Percentiles rank a stretch among this genome's conserved stretches.
These are phyloP conservation scores for Mycena rosella DNA, from an alignment of 768 basidiomycete genomes.

Conservation along the genomic window DNA sequence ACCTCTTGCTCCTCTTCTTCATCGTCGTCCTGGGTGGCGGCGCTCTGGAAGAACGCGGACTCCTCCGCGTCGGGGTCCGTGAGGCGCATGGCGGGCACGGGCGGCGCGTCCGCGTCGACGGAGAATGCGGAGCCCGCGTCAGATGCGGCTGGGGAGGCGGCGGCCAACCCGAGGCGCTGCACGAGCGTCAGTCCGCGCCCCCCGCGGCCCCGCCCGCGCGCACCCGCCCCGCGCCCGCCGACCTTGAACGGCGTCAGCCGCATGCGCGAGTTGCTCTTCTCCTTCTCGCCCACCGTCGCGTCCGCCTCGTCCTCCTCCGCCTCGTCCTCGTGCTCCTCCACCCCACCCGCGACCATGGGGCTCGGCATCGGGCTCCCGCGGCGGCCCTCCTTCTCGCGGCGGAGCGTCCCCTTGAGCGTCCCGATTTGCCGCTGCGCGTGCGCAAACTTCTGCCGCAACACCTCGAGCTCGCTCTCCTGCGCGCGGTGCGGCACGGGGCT, in stretches of 20 bases:
- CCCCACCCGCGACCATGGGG: constrained; percentile 52
- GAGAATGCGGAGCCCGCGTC: constrained; percentile 38
- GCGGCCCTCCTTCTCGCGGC: constrained; percentile 86
- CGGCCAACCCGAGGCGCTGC: constrained; percentile 72
- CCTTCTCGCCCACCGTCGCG: constrained; percentile 49
- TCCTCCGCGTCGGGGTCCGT: constrained; percentile 30
- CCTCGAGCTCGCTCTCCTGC: constrained; percentile 74
- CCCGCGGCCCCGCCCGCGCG: constrained; percentile 62
- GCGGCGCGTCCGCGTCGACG: constrained; percentile 52
- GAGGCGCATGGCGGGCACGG: constrained; percentile 52
- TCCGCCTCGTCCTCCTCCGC: constrained; percentile 62
- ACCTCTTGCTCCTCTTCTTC: constrained; percentile 26
- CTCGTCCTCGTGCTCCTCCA: constrained; percentile 63
- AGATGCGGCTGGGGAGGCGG: constrained; percentile 63
- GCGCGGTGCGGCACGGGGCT: constrained; percentile 54
- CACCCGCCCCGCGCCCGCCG: constrained; percentile 58
- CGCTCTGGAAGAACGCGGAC: constrained; percentile 34
- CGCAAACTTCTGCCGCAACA: constrained; percentile 82
- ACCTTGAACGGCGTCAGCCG: constrained; percentile 70
- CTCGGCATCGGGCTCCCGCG: constrained; percentile 65
- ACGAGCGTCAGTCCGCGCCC: constrained; percentile 68
- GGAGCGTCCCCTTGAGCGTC: constrained; percentile 83
- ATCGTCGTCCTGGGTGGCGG: constrained; percentile 32
- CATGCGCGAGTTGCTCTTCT: constrained; percentile 48
- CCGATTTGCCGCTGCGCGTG: constrained; percentile 90